Percentiles rank a stretch among this genome's conserved stretches.
Conservation (phyloP, 345 rosid genomes). For the Cardamine resedifolia region DNA sequence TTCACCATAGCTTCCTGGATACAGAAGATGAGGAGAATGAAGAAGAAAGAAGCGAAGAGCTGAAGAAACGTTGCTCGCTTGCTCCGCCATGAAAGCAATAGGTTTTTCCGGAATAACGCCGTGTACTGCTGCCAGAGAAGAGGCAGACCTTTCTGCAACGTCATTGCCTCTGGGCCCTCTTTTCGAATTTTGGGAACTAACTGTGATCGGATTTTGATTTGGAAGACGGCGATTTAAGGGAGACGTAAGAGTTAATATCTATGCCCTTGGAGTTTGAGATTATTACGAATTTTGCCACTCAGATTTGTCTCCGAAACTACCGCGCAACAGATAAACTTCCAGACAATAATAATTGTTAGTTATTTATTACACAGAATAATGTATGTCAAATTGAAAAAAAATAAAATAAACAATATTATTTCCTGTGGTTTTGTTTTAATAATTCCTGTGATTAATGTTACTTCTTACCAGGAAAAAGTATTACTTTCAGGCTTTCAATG, state of each 20-base stretch:
- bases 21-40: conserved; percentile 78
- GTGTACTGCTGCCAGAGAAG: conserved; percentile 63
- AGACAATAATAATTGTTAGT: not conserved
- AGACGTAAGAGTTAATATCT: not conserved
- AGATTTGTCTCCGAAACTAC: conserved; percentile 13
- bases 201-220: conserved; percentile 24
- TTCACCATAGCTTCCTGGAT: conserved; percentile 58
- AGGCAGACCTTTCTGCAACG: conserved; percentile 48
- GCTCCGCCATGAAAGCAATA: conserved; percentile 87
- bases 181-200: conserved; percentile 13
- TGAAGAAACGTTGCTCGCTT: conserved; percentile 75
- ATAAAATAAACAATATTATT: not conserved
- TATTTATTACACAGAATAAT: not conserved
- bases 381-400: not conserved
- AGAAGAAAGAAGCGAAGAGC: conserved; percentile 85
- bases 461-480: not conserved
- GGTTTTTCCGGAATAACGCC: conserved; percentile 68
- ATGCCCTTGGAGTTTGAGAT: not conserved
- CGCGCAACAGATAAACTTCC: not conserved
- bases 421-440: not conserved
- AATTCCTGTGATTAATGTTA: not conserved
- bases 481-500: not conserved
- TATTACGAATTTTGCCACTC: conserved; percentile 16
- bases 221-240: not conserved
- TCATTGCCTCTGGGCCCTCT: conserved; percentile 21